phyloP scores from a whole-genome alignment of 352 stramenopile genomes.

The Globisporangium yorkense region DNA sequence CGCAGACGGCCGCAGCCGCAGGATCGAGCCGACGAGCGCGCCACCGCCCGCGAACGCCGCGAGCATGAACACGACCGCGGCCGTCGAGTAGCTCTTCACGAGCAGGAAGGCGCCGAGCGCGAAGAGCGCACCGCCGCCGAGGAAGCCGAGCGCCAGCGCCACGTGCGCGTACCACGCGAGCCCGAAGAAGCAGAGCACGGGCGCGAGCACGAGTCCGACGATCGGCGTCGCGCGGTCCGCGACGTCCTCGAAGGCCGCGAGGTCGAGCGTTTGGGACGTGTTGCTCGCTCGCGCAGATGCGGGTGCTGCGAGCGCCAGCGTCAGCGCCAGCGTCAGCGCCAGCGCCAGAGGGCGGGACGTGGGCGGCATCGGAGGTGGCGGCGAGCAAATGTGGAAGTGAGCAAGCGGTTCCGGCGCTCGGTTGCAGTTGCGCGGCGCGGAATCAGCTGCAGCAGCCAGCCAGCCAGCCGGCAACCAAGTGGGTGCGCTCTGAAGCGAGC shows the following conservation, averaged over 20 bases:
- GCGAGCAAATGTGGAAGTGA: too few relatives aligned
- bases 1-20: conserved; percentile 6
- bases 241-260: conserved; percentile 3
- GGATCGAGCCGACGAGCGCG: conserved; percentile 12
- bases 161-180: conserved; percentile 17
- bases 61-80: conserved; percentile 14
- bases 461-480: too few relatives aligned
- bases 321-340: background rate
- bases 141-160: conserved; percentile 16
- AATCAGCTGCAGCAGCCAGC: too few relatives aligned
- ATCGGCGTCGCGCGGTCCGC: conserved; percentile 4
- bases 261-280: background rate
- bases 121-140: conserved; percentile 10
- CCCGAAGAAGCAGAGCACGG: conserved; percentile 23
- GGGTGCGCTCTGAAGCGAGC: too few relatives aligned
- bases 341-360: background rate
- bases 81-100: conserved; percentile 4
- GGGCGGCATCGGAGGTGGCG: too few relatives aligned
- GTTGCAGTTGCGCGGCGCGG: too few relatives aligned
- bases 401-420: too few relatives aligned
- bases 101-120: conserved; percentile 8
- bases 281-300: background rate
- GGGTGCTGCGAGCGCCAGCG: background rate
- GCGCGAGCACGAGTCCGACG: conserved; percentile 17
- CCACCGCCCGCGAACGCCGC: conserved; percentile 18